Evolutionary conservation across 2,329 filamentous ascomycete species (phyloP).

Genomic region (Colletotrichum theobromicola): DNA sequence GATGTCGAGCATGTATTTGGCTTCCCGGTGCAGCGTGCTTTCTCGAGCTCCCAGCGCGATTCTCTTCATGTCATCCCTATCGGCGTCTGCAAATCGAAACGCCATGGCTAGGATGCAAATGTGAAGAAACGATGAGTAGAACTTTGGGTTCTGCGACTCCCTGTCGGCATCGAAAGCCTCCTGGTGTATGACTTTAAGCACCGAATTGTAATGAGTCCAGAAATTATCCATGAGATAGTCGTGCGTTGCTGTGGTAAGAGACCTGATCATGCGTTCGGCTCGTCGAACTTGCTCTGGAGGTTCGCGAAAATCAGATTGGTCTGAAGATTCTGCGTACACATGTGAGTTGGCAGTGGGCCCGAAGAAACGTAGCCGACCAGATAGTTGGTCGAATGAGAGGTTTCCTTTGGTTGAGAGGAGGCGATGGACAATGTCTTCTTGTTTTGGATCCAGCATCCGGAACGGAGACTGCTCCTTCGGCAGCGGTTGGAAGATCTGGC

Average conservation of each 20-base stretch:
- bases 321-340: constrained; percentile 47
- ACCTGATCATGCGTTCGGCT: constrained; percentile 52
- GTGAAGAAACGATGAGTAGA: constrained; percentile 58
- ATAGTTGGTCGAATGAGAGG: constrained; percentile 56
- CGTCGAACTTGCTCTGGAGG: constrained; percentile 48
- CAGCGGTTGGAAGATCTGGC: constrained; percentile 25
- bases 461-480: constrained; percentile 37
- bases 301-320: constrained; percentile 40
- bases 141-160: constrained; percentile 48
- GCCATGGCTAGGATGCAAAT: constrained; percentile 57
- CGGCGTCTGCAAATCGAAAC: constrained; percentile 54
- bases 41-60: constrained; percentile 52
- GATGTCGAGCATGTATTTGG: constrained; percentile 58
- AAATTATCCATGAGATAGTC: constrained; percentile 58
- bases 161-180: constrained; percentile 54
- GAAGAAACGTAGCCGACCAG: constrained; percentile 56
- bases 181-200: constrained; percentile 54
- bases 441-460: constrained; percentile 42
- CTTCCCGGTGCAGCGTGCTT: constrained; percentile 57
- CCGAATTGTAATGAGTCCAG: constrained; percentile 56
- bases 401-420: constrained; percentile 55
- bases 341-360: constrained; percentile 59
- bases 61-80: constrained; percentile 51
- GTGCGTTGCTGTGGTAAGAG: constrained; percentile 50
- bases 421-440: constrained; percentile 53